Evolutionary conservation across 148 eudicot genomes (phyloP).

Genomic region (Arbutus unedo): DNA sequence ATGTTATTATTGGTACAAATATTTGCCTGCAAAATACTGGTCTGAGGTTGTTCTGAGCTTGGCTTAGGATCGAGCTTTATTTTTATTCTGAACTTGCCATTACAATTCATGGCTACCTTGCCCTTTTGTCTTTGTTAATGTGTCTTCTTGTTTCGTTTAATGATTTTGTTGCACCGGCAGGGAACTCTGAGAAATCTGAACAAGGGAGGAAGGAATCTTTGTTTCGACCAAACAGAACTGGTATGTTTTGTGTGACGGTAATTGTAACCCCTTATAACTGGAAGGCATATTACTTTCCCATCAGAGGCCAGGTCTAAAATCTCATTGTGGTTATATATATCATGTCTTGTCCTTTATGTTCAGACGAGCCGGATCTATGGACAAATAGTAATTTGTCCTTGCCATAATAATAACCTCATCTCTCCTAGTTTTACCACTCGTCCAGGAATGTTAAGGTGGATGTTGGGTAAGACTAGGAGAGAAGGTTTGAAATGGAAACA

Average conservation of each 20-base stretch:
- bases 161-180: conserved; percentile 23
- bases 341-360: neutral
- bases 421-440: neutral
- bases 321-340: neutral
- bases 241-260: conserved; percentile 23
- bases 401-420: neutral
- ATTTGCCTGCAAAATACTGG: neutral
- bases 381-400: neutral
- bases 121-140: neutral
- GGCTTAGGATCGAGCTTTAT: neutral
- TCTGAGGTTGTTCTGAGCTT: conserved; percentile 1
- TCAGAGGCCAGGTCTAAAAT: neutral
- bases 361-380: neutral
- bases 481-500: neutral
- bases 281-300: neutral
- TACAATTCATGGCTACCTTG: neutral
- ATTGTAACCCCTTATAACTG: neutral
- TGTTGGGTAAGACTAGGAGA: neutral
- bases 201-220: conserved; percentile 33
- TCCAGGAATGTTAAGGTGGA: neutral
- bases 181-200: conserved; percentile 45
- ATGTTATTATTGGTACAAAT: neutral
- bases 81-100: neutral
- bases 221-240: conserved; percentile 31
- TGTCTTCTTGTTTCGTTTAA: neutral